Percentiles rank a stretch among this genome's conserved stretches.
These are phyloP conservation scores for Eucalyptus polybractea DNA, from an alignment of 345 rosid genomes.

Conservation along the genomic window DNA sequence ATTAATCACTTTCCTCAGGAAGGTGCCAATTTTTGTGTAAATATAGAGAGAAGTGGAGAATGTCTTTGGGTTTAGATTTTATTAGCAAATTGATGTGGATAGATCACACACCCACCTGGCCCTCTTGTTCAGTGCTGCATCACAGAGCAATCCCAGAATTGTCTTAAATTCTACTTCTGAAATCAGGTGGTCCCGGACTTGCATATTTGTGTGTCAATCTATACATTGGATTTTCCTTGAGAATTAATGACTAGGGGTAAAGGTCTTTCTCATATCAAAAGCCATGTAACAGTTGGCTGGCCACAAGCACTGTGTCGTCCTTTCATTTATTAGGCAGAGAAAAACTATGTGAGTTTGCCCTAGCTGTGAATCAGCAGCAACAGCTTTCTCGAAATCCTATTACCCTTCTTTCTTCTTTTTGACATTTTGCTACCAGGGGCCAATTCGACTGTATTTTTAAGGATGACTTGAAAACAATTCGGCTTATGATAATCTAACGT, in stretches of 20 bases:
- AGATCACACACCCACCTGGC: background rate
- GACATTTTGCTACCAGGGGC: background rate
- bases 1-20: background rate
- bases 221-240: background rate
- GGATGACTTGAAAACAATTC: background rate
- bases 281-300: background rate
- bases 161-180: background rate
- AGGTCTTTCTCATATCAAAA: background rate
- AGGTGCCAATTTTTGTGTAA: background rate
- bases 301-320: background rate
- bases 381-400: background rate
- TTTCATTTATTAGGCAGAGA: background rate
- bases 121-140: background rate
- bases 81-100: background rate
- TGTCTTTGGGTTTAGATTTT: background rate
- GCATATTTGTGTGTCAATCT: background rate
- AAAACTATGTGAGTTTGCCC: background rate
- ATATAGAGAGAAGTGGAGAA: background rate
- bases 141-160: background rate
- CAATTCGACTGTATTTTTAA: background rate
- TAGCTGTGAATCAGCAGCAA: background rate
- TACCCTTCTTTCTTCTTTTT: background rate
- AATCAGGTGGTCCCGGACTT: background rate
- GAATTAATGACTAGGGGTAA: background rate
- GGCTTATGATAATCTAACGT: background rate